phyloP scores from a whole-genome alignment of 1,139 yeast species.

The Taphrina deformans region DNA sequence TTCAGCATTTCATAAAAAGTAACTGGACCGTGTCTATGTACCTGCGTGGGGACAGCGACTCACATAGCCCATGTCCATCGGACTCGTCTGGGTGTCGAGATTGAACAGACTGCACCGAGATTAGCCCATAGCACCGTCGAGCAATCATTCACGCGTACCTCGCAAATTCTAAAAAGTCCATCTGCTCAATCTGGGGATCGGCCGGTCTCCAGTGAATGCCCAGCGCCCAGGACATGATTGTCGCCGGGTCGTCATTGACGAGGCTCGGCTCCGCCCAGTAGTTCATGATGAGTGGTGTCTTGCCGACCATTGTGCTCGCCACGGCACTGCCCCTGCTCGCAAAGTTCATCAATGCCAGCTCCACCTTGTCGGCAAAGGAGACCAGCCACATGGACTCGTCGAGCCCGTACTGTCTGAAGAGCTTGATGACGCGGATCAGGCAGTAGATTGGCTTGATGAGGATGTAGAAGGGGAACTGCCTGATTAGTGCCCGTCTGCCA shows the following conservation, averaged over 20 bases:
- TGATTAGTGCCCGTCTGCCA: neutral
- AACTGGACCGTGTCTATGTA: neutral
- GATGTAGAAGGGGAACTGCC: constrained; percentile 1
- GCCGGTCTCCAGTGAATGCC: constrained; percentile 3
- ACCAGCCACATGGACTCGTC: constrained; percentile 7
- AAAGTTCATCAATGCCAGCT: neutral
- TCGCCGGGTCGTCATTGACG: neutral
- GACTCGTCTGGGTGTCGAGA: neutral
- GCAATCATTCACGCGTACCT: neutral
- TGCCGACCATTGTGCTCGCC: neutral
- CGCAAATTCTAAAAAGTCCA: neutral
- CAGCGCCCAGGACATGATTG: constrained; percentile 2
- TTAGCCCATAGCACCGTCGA: neutral
- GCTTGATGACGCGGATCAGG: neutral
- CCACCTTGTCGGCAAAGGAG: neutral
- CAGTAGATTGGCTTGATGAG: constrained; percentile 3
- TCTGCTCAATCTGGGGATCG: neutral
- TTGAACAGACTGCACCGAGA: neutral
- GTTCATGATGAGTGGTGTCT: constrained; percentile 4
- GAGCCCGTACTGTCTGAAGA: neutral
- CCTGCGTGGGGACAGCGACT: neutral
- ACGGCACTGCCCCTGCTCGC: neutral
- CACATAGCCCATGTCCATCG: neutral
- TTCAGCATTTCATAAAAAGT: too few species aligned
- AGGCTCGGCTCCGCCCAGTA: constrained; percentile 5